Base-by-base conservation (phyloP, 1,284 basidiomycete genomes). In the Boletellus deceptivus region DNA sequence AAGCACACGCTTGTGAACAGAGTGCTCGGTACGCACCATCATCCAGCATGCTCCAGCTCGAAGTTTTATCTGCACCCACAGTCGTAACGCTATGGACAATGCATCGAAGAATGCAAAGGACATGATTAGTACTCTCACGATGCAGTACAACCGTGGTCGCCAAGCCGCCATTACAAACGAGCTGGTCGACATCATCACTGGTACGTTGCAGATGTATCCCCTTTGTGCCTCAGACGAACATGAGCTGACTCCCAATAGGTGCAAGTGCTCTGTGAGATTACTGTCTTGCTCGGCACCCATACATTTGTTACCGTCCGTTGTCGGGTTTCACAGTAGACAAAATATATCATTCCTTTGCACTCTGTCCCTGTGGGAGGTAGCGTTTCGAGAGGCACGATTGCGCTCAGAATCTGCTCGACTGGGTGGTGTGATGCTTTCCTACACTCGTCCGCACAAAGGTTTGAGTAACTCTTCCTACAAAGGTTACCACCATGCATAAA, bases 1-100 rank as follows among this genome's bases (percentile, higher is more conserved):
- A 99, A 75, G 90, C 87, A 55, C 95, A 98, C 72, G 96, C 97
- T 54, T 93, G 94, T 63, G 96, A 99, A 75, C 91, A 89, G 70
- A 89, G 86, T 65, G 84, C 89, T 67, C 86, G 89, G 88, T 89
- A 71, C 25, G 77, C 49, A 22, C 13, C 20, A 6, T 49, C 18
- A 33, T 10, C 0, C 11, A 22, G 27, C 36, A 17, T 22, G 14
- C 40, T 41, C 64, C 46, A 64, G 59, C 46, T 29, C 33, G 13
- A 41, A 36, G 10, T 55, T 53, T 45, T 31, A 53, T 42, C 20
- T 45, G 6, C 35, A 16, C 35, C 39, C 9, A 57, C 49, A 82
- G 93, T 74, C 90, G 96, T 62, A 98, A 97, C 65, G 96, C 97
- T 68, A 99, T 99, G 96, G 96, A 99, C 85, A 99, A 96, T 69